Evolutionary conservation across 139 green algal genomes (phyloP).

Genomic region (Closterium sp.): DNA sequence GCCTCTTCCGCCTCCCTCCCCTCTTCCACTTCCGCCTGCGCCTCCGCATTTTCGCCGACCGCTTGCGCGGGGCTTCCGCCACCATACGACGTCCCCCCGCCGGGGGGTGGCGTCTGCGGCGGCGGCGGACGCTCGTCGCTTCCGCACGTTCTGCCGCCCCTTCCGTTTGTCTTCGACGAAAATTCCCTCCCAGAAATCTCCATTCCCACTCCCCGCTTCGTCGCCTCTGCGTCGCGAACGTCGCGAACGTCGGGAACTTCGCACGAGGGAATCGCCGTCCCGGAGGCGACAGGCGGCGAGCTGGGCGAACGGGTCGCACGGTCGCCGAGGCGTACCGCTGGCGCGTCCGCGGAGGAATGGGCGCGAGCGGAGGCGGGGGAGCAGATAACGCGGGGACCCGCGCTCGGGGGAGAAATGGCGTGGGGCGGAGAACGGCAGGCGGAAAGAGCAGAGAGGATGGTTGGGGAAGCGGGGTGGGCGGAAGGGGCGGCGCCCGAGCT

Average conservation of each 20-base stretch:
- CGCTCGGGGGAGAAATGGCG: not conserved
- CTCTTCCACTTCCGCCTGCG: not conserved
- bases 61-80: not conserved
- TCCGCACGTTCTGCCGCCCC: not conserved
- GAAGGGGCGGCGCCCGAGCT: too few species aligned
- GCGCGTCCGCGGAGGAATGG: not conserved
- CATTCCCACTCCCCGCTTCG: not conserved
- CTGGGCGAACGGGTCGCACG: not conserved
- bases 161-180: not conserved
- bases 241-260: not conserved
- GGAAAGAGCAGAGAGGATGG: not conserved
- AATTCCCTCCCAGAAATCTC: not conserved
- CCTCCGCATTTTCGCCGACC: not conserved
- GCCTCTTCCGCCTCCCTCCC: not conserved
- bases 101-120: not conserved
- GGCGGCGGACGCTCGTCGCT: not conserved
- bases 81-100: not conserved
- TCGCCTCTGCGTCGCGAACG: not conserved
- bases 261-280: not conserved
- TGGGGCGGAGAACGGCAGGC: not conserved
- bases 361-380: not conserved
- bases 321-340: not conserved
- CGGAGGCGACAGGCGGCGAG: not conserved
- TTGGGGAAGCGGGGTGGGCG: not conserved
- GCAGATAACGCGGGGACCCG: not conserved